Evolutionary conservation across 331 rosid genomes (phyloP).

Genomic region (Quercus phellos): DNA sequence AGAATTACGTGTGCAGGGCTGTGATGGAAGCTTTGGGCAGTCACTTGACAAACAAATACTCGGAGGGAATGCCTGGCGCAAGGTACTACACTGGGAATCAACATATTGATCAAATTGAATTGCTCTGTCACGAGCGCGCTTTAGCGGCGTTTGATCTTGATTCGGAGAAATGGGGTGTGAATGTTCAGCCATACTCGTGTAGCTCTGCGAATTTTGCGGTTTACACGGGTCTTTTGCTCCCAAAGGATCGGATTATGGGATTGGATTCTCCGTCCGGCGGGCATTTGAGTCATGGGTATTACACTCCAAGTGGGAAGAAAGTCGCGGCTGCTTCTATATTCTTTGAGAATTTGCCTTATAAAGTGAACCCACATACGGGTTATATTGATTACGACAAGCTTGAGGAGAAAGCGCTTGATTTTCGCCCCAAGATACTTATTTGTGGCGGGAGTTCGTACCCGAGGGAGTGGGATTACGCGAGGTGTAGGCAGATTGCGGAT

Average conservation of each 20-base stretch:
- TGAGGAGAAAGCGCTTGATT: conserved; percentile 73
- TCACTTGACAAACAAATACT: conserved; percentile 69
- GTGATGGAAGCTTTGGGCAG: conserved; percentile 89
- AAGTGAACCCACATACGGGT: conserved; percentile 68
- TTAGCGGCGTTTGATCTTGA: conserved; percentile 60
- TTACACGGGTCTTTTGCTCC: conserved; percentile 55
- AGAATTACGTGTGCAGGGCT: conserved; percentile 69
- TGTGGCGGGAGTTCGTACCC: conserved; percentile 87
- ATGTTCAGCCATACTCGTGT: conserved; percentile 80
- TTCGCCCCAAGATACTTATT: conserved; percentile 68
- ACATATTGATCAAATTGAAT: conserved; percentile 67
- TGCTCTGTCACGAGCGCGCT: conserved; percentile 69
- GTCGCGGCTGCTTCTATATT: conserved; percentile 66
- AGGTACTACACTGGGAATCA: conserved; percentile 64
- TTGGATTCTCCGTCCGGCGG: conserved; percentile 82
- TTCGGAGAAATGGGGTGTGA: conserved; percentile 70
- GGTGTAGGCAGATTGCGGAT: conserved; percentile 67
- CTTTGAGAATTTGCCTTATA: conserved; percentile 64
- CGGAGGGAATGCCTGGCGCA: conserved; percentile 75
- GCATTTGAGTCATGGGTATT: conserved; percentile 79
- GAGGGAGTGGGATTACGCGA: conserved; percentile 69
- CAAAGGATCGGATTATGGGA: conserved; percentile 76
- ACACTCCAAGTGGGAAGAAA: conserved; percentile 63
- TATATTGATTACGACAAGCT: conserved; percentile 67
- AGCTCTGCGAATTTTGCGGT: conserved; percentile 84